phyloP scores from a whole-genome alignment of 441 rosid species.

The Pelargonium cotyledonis region DNA sequence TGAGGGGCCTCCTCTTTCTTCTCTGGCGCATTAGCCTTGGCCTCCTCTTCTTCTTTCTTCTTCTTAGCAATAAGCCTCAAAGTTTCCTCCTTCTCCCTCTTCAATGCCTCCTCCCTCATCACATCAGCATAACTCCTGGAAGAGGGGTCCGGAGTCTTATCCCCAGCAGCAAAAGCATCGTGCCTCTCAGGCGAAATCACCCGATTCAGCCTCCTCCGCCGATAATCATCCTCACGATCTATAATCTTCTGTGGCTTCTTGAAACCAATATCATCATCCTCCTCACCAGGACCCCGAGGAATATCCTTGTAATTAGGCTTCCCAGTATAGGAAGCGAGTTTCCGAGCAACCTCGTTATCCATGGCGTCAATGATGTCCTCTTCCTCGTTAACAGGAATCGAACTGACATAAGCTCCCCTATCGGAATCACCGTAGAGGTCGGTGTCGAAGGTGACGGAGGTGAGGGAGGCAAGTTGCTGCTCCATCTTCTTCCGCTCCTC shows the following conservation, averaged over 20 bases:
- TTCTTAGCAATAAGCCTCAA: constrained; percentile 64
- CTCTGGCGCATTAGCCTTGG: constrained; percentile 22
- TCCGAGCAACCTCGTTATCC: constrained; percentile 66
- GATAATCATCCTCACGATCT: constrained; percentile 80
- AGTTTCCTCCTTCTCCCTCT: constrained; percentile 66
- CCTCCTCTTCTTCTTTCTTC: constrained; percentile 75
- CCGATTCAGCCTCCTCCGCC: constrained; percentile 68
- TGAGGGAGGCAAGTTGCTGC: constrained; percentile 69
- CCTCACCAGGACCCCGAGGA: constrained; percentile 49
- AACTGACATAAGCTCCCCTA: constrained; percentile 51
- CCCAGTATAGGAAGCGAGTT: constrained; percentile 83
- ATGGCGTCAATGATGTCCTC: constrained; percentile 57
- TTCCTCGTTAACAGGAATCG: constrained; percentile 84
- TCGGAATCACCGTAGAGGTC: constrained; percentile 79
- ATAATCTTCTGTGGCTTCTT: constrained; percentile 59
- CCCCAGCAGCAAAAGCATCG: constrained; percentile 83
- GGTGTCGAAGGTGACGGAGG: constrained; percentile 58
- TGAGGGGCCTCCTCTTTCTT: too few relatives aligned
- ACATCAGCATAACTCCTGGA: constrained; percentile 72
- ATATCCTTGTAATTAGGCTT: constrained; percentile 67
- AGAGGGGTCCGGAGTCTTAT: constrained; percentile 81
- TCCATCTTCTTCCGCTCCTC: constrained; percentile 70
- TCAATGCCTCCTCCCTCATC: constrained; percentile 77
- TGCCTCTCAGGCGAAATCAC: constrained; percentile 83
- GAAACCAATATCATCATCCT: constrained; percentile 52